phyloP scores from a whole-genome alignment of 805 yeast species.

The Groenewaldozyma salmanticensis region DNA sequence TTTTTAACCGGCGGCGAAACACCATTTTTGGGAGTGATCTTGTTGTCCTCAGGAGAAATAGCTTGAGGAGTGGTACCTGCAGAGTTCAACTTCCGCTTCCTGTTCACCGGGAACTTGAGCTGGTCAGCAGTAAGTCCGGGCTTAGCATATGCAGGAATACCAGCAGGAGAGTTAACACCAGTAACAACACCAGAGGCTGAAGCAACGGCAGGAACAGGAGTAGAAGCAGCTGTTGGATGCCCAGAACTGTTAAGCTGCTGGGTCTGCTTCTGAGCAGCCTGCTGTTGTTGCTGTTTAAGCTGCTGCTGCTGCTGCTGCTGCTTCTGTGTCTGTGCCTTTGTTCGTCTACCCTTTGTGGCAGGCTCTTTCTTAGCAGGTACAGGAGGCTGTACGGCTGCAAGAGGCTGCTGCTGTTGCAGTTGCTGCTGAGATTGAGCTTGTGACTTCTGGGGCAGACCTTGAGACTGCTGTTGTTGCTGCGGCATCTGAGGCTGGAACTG shows the following conservation, averaged over 20 bases:
- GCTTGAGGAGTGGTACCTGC: conserved; percentile 10
- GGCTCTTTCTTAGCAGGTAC: conserved; percentile 1
- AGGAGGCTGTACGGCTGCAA: neutral
- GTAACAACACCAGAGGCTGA: conserved; percentile 2
- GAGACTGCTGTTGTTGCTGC: conserved; percentile 14
- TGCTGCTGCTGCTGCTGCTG: conserved; percentile 10
- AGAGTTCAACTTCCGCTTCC: conserved; percentile 16
- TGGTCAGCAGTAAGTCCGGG: conserved; percentile 20
- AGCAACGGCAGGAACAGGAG: conserved; percentile 4
- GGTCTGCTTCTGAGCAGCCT: conserved; percentile 12
- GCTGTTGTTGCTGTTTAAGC: conserved; percentile 7
- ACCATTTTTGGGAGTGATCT: conserved; percentile 9
- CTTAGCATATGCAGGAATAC: conserved; percentile 17
- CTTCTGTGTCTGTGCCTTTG: conserved; percentile 11
- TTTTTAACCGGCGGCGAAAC: conserved; percentile 2
- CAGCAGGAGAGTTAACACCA: conserved; percentile 15
- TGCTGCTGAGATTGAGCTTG: conserved; percentile 6
- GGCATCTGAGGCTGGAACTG: conserved; percentile 8
- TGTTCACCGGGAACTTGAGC: conserved; percentile 18
- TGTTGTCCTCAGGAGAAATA: conserved; percentile 14
- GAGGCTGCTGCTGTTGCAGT: conserved; percentile 5
- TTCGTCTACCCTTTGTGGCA: neutral
- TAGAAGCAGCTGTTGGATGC: conserved; percentile 7
- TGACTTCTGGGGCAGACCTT: conserved; percentile 1
- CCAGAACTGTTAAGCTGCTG: no score